phyloP scores from a whole-genome alignment of 805 yeast genomes.

The Hanseniaspora vineae region DNA sequence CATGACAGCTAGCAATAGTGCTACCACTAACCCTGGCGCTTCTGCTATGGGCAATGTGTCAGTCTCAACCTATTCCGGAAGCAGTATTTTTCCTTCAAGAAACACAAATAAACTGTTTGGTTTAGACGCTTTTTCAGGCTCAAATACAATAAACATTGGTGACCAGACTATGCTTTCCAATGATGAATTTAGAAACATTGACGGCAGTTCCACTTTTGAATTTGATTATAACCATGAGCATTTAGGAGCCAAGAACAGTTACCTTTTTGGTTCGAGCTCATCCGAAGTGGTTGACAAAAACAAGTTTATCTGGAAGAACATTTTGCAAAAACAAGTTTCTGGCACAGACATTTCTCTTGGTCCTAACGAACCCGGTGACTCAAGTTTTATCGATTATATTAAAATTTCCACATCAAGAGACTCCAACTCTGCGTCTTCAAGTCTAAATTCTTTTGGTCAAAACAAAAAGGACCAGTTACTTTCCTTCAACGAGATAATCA shows the following conservation, averaged over 20 bases:
- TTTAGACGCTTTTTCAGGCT: background rate
- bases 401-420: background rate
- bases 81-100: background rate
- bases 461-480: background rate
- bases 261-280: no score
- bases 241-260: background rate
- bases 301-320: background rate
- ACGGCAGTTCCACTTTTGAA: background rate
- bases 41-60: background rate
- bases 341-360: background rate
- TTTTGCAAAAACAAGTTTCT: background rate
- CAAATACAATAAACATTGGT: background rate
- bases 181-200: background rate
- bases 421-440: background rate
- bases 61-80: no score
- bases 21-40: slow-evolving; percentile 18
- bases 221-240: background rate
- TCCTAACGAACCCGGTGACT: background rate
- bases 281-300: background rate
- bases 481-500: background rate
- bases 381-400: background rate
- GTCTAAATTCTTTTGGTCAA: background rate
- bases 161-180: background rate
- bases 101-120: background rate
- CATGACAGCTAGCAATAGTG: slow-evolving; percentile 20